These are phyloP conservation scores for Ustilago xerochloae DNA, from an alignment of 1,284 basidiomycete genomes.

Conservation along the genomic window DNA sequence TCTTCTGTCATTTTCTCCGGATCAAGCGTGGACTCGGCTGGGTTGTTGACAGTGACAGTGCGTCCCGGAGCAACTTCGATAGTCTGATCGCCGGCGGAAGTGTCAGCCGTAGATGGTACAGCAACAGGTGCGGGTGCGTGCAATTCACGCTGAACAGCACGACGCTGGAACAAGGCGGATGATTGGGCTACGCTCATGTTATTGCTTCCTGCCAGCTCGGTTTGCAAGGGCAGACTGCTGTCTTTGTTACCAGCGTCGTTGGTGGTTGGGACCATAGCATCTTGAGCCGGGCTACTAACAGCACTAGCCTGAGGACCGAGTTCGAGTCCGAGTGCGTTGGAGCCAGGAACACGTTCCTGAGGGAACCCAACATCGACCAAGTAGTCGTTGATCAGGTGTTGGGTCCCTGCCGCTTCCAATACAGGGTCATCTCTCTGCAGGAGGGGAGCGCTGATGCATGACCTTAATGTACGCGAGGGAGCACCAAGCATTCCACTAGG, in stretches of 20 bases:
- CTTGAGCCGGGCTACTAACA: constrained; percentile 17
- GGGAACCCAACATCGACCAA: constrained; percentile 46
- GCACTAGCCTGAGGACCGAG: constrained; percentile 14
- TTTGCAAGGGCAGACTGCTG: constrained; percentile 1
- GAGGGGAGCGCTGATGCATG: constrained; percentile 47
- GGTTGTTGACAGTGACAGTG: constrained; percentile 29
- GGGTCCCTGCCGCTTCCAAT: constrained; percentile 23
- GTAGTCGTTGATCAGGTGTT: constrained; percentile 45
- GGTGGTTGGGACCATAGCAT: neutral
- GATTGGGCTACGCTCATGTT: constrained; percentile 24
- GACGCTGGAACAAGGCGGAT: constrained; percentile 53
- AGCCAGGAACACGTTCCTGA: constrained; percentile 27
- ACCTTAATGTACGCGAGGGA: constrained; percentile 31
- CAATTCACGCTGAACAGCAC: constrained; percentile 49
- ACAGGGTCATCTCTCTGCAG: constrained; percentile 42
- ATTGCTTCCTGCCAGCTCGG: constrained; percentile 17
- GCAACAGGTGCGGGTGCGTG: constrained; percentile 46
- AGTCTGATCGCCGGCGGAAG: constrained; percentile 9
- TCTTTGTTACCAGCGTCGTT: constrained; percentile 2
- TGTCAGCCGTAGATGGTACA: constrained; percentile 14
- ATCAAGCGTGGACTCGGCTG: constrained; percentile 27
- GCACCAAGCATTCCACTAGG: constrained; percentile 18
- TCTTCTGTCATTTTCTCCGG: constrained; percentile 43
- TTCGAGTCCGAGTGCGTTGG: constrained; percentile 32
- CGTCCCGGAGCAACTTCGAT: constrained; percentile 17